Conservation (phyloP, 129 eudicot species). For the Arctium lappa region DNA sequence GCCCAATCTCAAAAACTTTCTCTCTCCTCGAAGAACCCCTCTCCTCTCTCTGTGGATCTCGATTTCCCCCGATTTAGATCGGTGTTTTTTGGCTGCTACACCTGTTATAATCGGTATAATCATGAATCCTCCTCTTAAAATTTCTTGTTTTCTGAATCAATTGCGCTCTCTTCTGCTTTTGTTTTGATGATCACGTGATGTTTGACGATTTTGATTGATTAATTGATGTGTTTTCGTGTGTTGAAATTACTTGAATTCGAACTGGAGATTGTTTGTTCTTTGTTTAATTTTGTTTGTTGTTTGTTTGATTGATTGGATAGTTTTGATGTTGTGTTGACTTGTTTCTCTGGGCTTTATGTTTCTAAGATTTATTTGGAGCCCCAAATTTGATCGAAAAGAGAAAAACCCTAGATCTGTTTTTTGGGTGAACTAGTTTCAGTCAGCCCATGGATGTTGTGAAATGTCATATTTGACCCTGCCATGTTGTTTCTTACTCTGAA, state of each 20-base stretch:
- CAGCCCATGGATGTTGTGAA: conserved; percentile 6
- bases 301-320: not conserved
- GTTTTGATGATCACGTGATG: not conserved
- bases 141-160: not conserved
- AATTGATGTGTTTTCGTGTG: not conserved
- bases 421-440: conserved; percentile 13
- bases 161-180: not conserved
- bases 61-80: conserved; percentile 1
- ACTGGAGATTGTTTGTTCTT: not conserved
- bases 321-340: not conserved
- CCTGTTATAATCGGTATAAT: conserved; percentile 5
- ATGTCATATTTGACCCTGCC: not conserved
- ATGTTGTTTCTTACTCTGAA: not conserved
- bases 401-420: conserved; percentile 33
- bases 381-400: conserved; percentile 2
- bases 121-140: not conserved
- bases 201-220: not conserved
- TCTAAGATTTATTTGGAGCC: conserved; percentile 13
- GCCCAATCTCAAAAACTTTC: conserved; percentile 39
- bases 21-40: conserved; percentile 29
- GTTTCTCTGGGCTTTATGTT: conserved; percentile 19
- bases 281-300: not conserved
- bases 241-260: conserved; percentile 3
- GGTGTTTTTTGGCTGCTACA: not conserved
- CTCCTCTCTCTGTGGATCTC: conserved; percentile 46